Evolutionary conservation across 306 rosid species (phyloP).

Genomic region (Trichosanthes cucumerina): DNA sequence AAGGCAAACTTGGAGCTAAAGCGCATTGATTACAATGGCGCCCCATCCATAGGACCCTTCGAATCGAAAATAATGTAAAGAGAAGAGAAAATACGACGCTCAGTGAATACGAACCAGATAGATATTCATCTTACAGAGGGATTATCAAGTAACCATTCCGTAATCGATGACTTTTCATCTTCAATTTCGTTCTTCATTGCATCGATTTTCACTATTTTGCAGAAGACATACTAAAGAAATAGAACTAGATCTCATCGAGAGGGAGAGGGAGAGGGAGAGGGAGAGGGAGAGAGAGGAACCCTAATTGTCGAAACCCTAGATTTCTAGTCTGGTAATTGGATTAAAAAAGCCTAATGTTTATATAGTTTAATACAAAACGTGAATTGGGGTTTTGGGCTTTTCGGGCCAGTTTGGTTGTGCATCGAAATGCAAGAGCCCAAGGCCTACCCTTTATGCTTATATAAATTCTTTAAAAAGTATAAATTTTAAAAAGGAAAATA

Average conservation of each 20-base stretch:
- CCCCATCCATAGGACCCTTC: constrained; percentile 89
- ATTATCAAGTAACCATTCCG: not conserved
- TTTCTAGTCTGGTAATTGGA: not conserved
- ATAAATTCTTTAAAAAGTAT: too few relatives aligned
- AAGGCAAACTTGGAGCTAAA: constrained; percentile 85
- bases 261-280: not conserved
- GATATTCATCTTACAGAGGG: constrained; percentile 46
- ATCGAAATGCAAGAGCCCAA: not conserved
- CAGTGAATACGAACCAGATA: constrained; percentile 94
- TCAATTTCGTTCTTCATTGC: constrained; percentile 40
- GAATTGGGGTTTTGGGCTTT: not conserved
- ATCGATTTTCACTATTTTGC: constrained; percentile 1
- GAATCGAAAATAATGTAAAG: not conserved
- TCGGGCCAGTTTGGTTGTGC: not conserved
- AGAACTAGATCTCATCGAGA: not conserved
- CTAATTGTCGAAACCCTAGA: not conserved
- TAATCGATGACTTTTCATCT: constrained; percentile 38
- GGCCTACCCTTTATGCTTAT: too few relatives aligned
- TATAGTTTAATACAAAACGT: not conserved
- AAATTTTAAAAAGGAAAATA: too few relatives aligned
- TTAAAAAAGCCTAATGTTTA: not conserved
- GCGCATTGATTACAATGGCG: constrained; percentile 49
- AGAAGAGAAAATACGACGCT: constrained; percentile 30
- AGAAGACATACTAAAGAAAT: not conserved
- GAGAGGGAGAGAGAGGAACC: not conserved